phyloP scores from a whole-genome alignment of 352 stramenopile genomes.

The Globisporangium abappressorium region DNA sequence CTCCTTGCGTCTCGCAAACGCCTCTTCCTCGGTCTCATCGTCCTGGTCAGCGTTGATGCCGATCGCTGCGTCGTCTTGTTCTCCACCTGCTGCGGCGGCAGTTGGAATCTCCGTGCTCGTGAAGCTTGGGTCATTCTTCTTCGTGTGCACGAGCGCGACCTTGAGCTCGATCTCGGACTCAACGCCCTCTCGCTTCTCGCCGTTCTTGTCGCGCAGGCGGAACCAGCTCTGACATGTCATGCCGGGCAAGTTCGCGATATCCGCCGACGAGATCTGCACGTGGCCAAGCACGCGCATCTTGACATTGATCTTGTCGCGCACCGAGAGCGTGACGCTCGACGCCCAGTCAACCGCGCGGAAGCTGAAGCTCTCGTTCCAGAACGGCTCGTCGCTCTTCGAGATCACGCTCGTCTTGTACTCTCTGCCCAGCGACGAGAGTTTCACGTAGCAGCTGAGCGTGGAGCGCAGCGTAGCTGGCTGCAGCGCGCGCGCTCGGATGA shows the following conservation, averaged over 20 bases:
- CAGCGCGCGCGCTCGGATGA: constrained; percentile 61
- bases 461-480: constrained; percentile 43
- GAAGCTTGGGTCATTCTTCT: constrained; percentile 48
- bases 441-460: constrained; percentile 72
- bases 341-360: constrained; percentile 72
- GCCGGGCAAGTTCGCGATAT: constrained; percentile 50
- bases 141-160: constrained; percentile 62
- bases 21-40: constrained; percentile 75
- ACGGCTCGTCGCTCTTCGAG: constrained; percentile 54
- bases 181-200: constrained; percentile 30
- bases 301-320: constrained; percentile 69
- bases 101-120: constrained; percentile 16
- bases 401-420: constrained; percentile 77
- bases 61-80: constrained; percentile 22
- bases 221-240: constrained; percentile 69
- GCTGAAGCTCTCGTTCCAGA: constrained; percentile 76
- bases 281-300: constrained; percentile 75
- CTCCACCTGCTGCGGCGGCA: not conserved
- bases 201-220: constrained; percentile 42
- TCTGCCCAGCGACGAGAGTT: constrained; percentile 54
- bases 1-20: constrained; percentile 27
- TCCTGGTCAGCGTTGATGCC: constrained; percentile 61
- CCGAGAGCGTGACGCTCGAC: constrained; percentile 54
- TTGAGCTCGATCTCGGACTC: constrained; percentile 59
- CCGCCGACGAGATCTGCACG: constrained; percentile 47